Percentiles rank a stretch among this genome's conserved stretches.
These are phyloP conservation scores for Arthrinium phaeospermum DNA, from an alignment of 2,329 filamentous ascomycete species.

Conservation along the genomic window DNA sequence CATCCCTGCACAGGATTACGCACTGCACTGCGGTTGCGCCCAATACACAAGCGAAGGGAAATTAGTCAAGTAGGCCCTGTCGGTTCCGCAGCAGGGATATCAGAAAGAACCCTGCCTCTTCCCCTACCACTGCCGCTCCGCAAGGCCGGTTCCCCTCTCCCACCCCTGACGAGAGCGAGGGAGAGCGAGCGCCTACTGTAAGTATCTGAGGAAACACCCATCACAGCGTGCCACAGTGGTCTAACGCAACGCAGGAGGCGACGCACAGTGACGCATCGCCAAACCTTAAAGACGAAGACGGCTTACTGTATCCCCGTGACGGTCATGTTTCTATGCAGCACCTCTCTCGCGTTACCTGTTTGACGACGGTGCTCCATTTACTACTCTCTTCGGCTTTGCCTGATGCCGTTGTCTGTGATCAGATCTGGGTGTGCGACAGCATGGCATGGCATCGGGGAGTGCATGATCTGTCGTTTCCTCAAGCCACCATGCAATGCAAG, in stretches of 20 bases:
- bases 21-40: not conserved
- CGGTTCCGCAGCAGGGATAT: not conserved
- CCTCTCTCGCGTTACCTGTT: not conserved
- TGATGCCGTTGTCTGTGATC: not conserved
- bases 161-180: not conserved
- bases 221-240: not conserved
- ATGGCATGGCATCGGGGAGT: not conserved
- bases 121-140: not conserved
- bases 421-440: not conserved
- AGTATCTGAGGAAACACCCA: not conserved
- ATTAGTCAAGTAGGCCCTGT: constrained; percentile 8
- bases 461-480: not conserved
- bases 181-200: not conserved
- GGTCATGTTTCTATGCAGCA: not conserved
- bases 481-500: not conserved
- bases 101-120: constrained; percentile 2
- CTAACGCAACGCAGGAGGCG: not conserved
- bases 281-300: constrained; percentile 1
- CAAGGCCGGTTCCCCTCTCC: not conserved
- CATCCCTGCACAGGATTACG: constrained; percentile 1
- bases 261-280: constrained; percentile 7
- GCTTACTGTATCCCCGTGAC: constrained; percentile 1
- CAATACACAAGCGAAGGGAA: constrained; percentile 4
- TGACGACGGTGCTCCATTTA: not conserved
- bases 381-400: not conserved